A percentile compares a stretch with the other conserved stretches of the same genome.
Evolutionary conservation across 2,329 filamentous ascomycete species (phyloP).

Genomic region (Colletotrichum gigasporum): DNA sequence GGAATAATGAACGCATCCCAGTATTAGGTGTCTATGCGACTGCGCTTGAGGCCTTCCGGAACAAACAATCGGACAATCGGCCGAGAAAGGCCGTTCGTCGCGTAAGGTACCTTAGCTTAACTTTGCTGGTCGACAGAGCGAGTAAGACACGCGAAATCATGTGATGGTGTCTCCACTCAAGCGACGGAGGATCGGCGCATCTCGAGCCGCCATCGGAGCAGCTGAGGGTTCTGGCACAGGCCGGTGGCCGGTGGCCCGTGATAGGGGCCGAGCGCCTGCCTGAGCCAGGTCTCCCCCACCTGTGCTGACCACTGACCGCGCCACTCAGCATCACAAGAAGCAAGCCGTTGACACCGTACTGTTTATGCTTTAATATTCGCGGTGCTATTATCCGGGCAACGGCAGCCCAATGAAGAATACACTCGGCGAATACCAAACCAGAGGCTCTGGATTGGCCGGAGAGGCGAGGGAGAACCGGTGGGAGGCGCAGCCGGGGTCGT

Average conservation of each 20-base stretch:
- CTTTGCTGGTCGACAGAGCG: not conserved
- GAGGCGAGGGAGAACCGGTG: too few species aligned
- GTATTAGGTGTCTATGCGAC: too few species aligned
- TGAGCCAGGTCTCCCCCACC: not conserved
- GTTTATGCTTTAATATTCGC: too few species aligned
- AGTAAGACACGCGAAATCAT: constrained; percentile 25
- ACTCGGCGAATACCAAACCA: too few species aligned
- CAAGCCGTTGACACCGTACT: too few species aligned
- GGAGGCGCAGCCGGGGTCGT: too few species aligned
- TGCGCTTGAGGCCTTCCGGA: not conserved
- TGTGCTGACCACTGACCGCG: not conserved
- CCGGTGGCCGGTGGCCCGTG: constrained; percentile 11
- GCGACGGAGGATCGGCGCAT: not conserved
- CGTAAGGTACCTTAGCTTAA: not conserved
- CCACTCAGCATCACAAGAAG: not conserved
- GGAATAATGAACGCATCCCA: constrained; percentile 53
- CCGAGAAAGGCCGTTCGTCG: too few species aligned
- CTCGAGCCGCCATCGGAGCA: not conserved
- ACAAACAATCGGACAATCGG: not conserved
- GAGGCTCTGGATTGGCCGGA: too few species aligned
- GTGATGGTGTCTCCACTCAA: not conserved
- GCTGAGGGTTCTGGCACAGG: too few species aligned
- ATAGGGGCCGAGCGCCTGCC: constrained; percentile 12
- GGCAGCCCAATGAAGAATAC: too few species aligned
- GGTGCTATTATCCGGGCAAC: too few species aligned